Evolutionary conservation across 768 basidiomycete species (phyloP).

Genomic region (Mrakia frigida): DNA sequence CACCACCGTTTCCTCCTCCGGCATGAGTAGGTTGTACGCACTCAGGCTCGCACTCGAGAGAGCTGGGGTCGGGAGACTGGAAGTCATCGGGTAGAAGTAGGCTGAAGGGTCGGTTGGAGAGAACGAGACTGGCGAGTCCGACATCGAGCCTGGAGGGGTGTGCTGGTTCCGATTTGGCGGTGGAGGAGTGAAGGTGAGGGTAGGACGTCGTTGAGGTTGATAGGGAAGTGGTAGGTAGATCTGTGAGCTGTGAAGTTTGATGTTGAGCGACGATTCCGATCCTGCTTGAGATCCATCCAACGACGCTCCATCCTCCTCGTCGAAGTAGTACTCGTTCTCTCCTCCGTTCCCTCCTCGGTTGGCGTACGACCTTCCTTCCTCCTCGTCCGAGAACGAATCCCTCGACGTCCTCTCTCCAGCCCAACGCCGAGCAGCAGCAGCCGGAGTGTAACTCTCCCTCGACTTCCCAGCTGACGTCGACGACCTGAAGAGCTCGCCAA

Average conservation of each 20-base stretch:
- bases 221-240: constrained; percentile 27
- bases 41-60: constrained; percentile 12
- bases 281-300: background rate
- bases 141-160: background rate
- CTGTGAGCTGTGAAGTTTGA: constrained; percentile 26
- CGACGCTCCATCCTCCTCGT: constrained; percentile 17
- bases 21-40: background rate
- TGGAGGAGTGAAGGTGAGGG: constrained; percentile 21
- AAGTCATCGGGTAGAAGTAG: background rate
- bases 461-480: background rate
- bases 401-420: background rate
- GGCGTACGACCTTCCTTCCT: background rate
- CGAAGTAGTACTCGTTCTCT: constrained; percentile 17
- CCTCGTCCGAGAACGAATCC: constrained; percentile 10
- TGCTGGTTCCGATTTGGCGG: background rate
- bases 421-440: constrained; percentile 1
- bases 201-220: constrained; percentile 14
- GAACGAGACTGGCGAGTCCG: constrained; percentile 11
- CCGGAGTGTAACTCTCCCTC: background rate
- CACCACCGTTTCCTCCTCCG: background rate
- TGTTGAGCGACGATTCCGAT: constrained; percentile 26
- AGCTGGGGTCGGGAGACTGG: constrained; percentile 27
- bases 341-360: constrained; percentile 8
- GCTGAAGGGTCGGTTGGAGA: background rate
- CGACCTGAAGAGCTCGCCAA: constrained; percentile 3